Conservation (phyloP, 2,329 filamentous ascomycete genomes). For the Coniella lustricola region DNA sequence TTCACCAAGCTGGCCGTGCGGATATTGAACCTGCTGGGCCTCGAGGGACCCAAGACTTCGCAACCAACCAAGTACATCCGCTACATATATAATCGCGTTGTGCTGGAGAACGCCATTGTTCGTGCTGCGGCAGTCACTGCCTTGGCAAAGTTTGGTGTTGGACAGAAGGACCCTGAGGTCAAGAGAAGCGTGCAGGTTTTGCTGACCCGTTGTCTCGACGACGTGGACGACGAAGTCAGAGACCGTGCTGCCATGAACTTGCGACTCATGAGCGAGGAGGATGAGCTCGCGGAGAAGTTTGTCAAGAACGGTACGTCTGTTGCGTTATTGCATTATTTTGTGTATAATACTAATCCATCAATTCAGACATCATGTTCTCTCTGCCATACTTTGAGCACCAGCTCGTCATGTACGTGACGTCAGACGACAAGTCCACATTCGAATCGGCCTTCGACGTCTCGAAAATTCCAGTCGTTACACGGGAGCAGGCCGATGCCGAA, state of each 20-base stretch:
- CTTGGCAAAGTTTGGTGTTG: conserved; percentile 92
- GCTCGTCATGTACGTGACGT: conserved; percentile 94
- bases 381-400: conserved; percentile 94
- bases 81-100: conserved; percentile 98
- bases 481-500: conserved; percentile 92
- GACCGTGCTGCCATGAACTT: conserved; percentile 92
- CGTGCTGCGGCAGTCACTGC: conserved; percentile 92
- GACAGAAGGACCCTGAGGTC: conserved; percentile 91
- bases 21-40: conserved; percentile 86
- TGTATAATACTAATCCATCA: not conserved
- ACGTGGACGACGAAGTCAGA: conserved; percentile 94
- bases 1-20: conserved; percentile 97
- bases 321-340: not conserved
- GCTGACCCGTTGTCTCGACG: conserved; percentile 87
- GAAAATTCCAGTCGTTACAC: conserved; percentile 84
- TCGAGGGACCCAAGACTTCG: conserved; percentile 90
- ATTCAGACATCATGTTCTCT: conserved; percentile 82
- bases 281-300: conserved; percentile 77
- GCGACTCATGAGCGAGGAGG: conserved; percentile 84
- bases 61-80: conserved; percentile 98
- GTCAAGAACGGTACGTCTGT: conserved; percentile 73
- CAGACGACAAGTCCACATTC: conserved; percentile 81
- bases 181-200: conserved; percentile 93
- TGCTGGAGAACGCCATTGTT: conserved; percentile 93
- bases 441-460: conserved; percentile 81